Percentiles rank a stretch among this genome's conserved stretches.
Evolutionary conservation across 1,284 basidiomycete species (phyloP).

Genomic region (Tilletia walkeri): DNA sequence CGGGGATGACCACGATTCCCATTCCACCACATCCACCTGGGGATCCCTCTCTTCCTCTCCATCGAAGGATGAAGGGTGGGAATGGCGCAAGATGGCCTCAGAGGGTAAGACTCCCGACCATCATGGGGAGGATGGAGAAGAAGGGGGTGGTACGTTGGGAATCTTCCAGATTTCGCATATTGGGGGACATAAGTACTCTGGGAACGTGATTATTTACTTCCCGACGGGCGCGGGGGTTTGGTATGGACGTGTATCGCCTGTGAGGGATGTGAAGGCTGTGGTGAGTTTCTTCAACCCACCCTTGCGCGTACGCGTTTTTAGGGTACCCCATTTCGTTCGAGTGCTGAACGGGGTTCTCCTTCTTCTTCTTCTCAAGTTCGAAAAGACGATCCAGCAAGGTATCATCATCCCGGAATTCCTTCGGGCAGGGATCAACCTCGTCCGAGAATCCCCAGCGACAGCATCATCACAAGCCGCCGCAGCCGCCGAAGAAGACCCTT

Average conservation of each 20-base stretch:
- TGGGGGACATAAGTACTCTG: conserved; percentile 85
- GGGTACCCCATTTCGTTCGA: neutral
- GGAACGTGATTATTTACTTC: conserved; percentile 84
- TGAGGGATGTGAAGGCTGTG: neutral
- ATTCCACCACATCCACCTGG: neutral
- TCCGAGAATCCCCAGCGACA: neutral
- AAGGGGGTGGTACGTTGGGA: conserved; percentile 58
- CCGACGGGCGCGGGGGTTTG: conserved; percentile 79
- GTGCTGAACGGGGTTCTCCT: neutral
- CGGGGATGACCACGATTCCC: neutral
- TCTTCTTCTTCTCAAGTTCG: neutral
- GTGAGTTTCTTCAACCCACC: neutral
- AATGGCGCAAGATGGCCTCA: neutral
- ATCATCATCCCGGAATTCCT: conserved; percentile 8
- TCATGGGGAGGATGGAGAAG: neutral
- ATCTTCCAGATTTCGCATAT: conserved; percentile 82
- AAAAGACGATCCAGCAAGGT: conserved; percentile 15
- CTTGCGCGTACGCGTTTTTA: neutral
- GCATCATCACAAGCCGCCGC: too few relatives aligned
- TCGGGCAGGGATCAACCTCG: conserved; percentile 13
- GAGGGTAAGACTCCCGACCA: neutral
- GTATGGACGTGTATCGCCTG: conserved; percentile 75
- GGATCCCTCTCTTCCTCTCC: neutral
- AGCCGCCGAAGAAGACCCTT: too few relatives aligned
- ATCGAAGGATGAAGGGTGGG: neutral